Percentiles rank a stretch among this genome's conserved stretches.
Evolutionary conservation across 345 rosid species (phyloP).

Genomic region (Salix dunnii): DNA sequence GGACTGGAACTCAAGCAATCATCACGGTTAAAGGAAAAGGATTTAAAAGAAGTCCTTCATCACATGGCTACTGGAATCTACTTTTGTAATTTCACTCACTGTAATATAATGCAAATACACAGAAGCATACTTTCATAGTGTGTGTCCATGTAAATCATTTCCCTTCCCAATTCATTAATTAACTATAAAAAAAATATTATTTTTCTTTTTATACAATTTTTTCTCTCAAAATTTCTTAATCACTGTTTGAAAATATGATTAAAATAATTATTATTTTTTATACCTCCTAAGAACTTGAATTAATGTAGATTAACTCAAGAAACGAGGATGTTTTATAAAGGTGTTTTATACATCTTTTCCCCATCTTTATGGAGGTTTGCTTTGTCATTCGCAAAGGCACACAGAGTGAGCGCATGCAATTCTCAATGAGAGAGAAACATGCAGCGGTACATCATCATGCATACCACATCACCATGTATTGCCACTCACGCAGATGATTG

Average conservation of each 20-base stretch:
- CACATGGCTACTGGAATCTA: conserved; percentile 39
- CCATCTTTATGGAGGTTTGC: conserved; percentile 14
- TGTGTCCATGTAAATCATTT: no score
- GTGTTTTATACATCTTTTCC: neutral
- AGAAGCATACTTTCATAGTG: neutral
- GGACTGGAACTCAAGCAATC: conserved; percentile 37
- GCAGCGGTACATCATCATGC: neutral
- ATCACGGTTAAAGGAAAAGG: conserved; percentile 25
- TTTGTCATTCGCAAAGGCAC: neutral
- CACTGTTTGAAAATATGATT: no score
- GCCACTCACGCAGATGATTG: conserved; percentile 9
- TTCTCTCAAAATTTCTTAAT: no score
- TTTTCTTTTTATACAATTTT: no score
- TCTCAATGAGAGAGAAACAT: neutral
- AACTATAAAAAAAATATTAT: no score
- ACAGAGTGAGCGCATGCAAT: neutral
- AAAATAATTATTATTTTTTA: no score
- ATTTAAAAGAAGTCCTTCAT: conserved; percentile 14
- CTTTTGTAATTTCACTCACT: neutral
- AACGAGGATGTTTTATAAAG: neutral
- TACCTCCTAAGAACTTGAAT: no score
- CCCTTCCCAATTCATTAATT: no score
- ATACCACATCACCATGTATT: conserved; percentile 3
- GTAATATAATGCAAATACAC: neutral
- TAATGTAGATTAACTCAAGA: neutral